Evolutionary conservation across 2,329 filamentous ascomycete genomes (phyloP), one percentile per base, ranked within the genome.

Genomic region (Arthrinium phaeospermum): DNA sequence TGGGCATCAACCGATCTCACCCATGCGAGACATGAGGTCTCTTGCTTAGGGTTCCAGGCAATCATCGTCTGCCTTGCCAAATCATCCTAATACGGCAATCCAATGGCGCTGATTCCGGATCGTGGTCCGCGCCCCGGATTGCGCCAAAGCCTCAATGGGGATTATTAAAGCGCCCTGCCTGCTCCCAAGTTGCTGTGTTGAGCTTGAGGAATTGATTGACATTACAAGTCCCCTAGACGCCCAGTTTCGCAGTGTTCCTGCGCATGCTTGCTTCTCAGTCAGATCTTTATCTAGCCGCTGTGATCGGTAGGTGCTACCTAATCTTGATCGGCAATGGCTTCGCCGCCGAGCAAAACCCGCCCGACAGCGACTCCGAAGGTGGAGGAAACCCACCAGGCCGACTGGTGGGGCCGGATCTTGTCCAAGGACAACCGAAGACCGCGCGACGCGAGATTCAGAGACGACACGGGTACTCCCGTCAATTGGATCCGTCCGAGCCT

Each of bases 401-500:
- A 72, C 12, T 10, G 64, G 49, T 72, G 67, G 67, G 71, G 71
- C 19, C 57, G 41, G 3, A 64, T 72, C 14, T 6, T 72, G 27
- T 61, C 34, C 30, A 22, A 37, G 16, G 8, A 64, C 57, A 64
- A 64, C 30, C 30, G 30, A 8, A 37, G 47, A 16, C 51, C 67
- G 30, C 24, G 45, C 47, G 69, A 72, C 30, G 71, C 71, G 46
- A 27, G 69, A 10, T 53, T 72, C 46, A 68, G 30, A 24, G 72
- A 73, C 27, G 72, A 73, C 64, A 73, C 72, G 37, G 72, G 72
- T 34, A 71, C 72, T 24, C 57, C 70, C 8, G 72, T 71, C 72
- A 73, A 71, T 27, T 73, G 72, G 72, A 73, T 73, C 67, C 72
- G 71, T 44, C 72, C 72, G 14, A 46, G 49, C 27, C 47, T 73